Conservation (phyloP, 768 basidiomycete species). For the Tricholoma sp. region DNA sequence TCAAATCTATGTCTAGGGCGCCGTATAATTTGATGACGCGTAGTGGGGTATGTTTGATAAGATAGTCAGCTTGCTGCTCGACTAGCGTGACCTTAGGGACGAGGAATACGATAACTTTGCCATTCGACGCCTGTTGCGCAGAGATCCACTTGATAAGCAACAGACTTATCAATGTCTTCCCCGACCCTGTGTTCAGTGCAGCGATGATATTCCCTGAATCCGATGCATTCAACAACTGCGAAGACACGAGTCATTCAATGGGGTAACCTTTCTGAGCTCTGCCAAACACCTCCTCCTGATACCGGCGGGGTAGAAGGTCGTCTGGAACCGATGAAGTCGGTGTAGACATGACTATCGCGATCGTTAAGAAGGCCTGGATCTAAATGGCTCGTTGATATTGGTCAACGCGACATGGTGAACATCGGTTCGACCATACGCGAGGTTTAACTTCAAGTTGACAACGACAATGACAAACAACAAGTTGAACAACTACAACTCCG, state of each 20-base stretch:
- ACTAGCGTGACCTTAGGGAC: conserved; percentile 85
- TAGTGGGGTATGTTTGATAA: conserved; percentile 58
- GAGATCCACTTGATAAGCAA: conserved; percentile 76
- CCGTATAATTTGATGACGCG: conserved; percentile 69
- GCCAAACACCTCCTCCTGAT: conserved; percentile 69
- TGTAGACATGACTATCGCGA: neutral
- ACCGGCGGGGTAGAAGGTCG: conserved; percentile 36
- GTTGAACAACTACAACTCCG: no score
- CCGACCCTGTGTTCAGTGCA: conserved; percentile 71
- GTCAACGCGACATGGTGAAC: neutral
- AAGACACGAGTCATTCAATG: neutral
- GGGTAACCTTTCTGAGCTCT: conserved; percentile 46
- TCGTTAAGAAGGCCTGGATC: neutral
- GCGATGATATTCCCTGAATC: conserved; percentile 60
- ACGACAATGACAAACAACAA: no score
- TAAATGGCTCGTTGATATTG: neutral
- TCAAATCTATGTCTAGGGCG: conserved; percentile 62
- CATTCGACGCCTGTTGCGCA: conserved; percentile 39
- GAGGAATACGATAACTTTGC: conserved; percentile 71
- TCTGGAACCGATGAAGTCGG: conserved; percentile 1
- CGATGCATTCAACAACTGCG: conserved; percentile 9
- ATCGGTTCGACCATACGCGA: no score
- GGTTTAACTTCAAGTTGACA: neutral
- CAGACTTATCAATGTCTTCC: conserved; percentile 73
- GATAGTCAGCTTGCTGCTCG: conserved; percentile 71